Percentiles rank a stretch among this genome's conserved stretches.
phyloP scores from a whole-genome alignment of 768 basidiomycete genomes.

The Gloeophyllum trabeum region DNA sequence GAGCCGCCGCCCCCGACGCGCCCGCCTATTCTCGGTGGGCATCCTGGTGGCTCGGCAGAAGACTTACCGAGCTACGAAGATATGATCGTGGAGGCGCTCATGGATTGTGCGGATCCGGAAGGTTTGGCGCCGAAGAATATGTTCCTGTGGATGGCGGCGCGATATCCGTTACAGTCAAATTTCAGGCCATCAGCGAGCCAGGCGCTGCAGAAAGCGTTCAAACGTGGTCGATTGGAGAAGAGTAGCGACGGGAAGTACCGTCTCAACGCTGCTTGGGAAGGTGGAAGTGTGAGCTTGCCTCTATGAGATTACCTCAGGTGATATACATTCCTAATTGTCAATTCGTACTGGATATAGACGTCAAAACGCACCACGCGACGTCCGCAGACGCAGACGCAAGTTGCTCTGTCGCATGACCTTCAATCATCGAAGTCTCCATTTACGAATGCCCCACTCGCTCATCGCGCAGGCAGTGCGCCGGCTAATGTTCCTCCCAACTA shows the following conservation, averaged over 20 bases:
- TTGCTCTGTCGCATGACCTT: slow-evolving; percentile 12
- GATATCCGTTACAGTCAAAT: slow-evolving; percentile 79
- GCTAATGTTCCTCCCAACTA: no score
- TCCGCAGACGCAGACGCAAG: slow-evolving; percentile 45
- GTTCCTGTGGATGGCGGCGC: slow-evolving; percentile 74
- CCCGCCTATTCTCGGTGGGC: neutral
- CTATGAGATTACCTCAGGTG: no score
- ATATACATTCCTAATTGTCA: slow-evolving; percentile 1
- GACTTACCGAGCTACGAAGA: slow-evolving; percentile 84
- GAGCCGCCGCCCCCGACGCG: slow-evolving; percentile 10
- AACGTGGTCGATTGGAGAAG: slow-evolving; percentile 73
- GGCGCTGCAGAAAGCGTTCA: slow-evolving; percentile 79
- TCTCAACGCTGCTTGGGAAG: slow-evolving; percentile 70
- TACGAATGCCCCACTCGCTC: slow-evolving; percentile 5
- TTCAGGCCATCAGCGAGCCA: slow-evolving; percentile 86
- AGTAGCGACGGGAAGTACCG: slow-evolving; percentile 62
- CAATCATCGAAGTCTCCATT: slow-evolving; percentile 32
- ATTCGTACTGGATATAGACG: slow-evolving; percentile 33
- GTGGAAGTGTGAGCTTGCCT: slow-evolving; percentile 62
- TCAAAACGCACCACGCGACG: slow-evolving; percentile 70
- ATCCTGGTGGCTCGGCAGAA: slow-evolving; percentile 17
- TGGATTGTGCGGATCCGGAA: slow-evolving; percentile 54
- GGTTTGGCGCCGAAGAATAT: slow-evolving; percentile 77
- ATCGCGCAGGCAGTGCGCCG: slow-evolving; percentile 4
- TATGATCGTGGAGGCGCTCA: slow-evolving; percentile 79